Evolutionary conservation across 1,284 basidiomycete genomes (phyloP), one percentile per base, ranked within the genome.

Genomic region (Moniliophthora roreri): DNA sequence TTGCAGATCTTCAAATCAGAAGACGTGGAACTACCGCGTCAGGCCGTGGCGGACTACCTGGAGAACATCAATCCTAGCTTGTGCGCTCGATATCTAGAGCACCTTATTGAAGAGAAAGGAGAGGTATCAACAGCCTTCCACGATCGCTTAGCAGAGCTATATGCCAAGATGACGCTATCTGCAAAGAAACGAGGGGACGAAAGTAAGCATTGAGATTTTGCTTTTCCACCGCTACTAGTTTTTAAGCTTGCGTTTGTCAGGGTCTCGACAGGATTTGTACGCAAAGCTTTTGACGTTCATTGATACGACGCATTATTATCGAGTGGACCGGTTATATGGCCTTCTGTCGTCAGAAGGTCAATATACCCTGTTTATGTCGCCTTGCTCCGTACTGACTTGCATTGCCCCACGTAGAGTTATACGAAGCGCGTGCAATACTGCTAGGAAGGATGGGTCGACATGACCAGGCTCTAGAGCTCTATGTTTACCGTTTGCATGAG

Each of bases 1-100:
- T 50, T 39, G 0, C 62, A 96, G 89, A 93, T 99, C 48, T 99
- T 99, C 67, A 94, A 89, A 0, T 95, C 94, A 0, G 96, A 98
- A 64, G 93, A 96, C 56, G 89, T 89, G 1, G 91, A 95, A 50
- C 78, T 97, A 15, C 93, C 95, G n/a, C 81, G 84, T 10, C 74
- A 79, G 35, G 75, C 76, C 5, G 91, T 97, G 1, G 84, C 86
- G 2, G 79, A 86, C 48, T 95, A 89, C 66, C 79, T 99, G 3
- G 89, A 93, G 58, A 74, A 72, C 16, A 78, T 91, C 28, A 81
- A 91, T 58, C 79, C 80, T 2, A 68, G 70, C n/a, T 69, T 91
- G 8, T 92, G 89, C 62, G 77, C 84, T 1, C 78, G 81, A 7
- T 98, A 93, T 70, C 77, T 99, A n/a, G 94, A 97, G 67, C 91